Conservation (phyloP, 1,284 basidiomycete genomes). For the Moesziomyces aphidis region DNA sequence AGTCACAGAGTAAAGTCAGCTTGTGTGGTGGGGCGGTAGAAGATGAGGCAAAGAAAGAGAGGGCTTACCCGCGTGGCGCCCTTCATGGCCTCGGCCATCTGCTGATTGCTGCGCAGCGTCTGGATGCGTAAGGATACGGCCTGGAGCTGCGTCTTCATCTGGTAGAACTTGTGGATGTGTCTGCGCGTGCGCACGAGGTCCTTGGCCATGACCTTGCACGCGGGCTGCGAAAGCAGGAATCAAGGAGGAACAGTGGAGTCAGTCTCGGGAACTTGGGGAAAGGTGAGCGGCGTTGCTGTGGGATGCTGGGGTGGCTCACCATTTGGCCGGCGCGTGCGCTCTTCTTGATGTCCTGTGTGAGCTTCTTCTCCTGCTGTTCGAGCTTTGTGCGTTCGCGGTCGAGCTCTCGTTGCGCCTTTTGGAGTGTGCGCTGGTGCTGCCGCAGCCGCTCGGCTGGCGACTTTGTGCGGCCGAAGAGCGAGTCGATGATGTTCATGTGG, state of each 20-base stretch:
- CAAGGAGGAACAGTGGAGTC: not conserved
- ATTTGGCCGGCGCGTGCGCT: slow-evolving; percentile 95
- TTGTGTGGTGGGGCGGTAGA: not conserved
- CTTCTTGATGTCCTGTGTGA: slow-evolving; percentile 88
- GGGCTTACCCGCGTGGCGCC: slow-evolving; percentile 85
- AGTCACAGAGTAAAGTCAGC: not conserved
- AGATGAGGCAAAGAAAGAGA: not conserved
- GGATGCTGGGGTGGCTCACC: slow-evolving; percentile 72
- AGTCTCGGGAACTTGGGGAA: no score
- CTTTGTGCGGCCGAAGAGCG: slow-evolving; percentile 84
- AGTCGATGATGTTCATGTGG: slow-evolving; percentile 56
- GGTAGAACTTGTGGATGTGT: slow-evolving; percentile 98
- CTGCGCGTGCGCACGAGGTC: slow-evolving; percentile 94
- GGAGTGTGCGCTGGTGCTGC: slow-evolving; percentile 93
- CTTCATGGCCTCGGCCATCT: slow-evolving; percentile 99
- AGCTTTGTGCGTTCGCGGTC: slow-evolving; percentile 94
- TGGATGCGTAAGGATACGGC: slow-evolving; percentile 96
- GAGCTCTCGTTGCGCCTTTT: slow-evolving; percentile 95
- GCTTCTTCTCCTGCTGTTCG: slow-evolving; percentile 79
- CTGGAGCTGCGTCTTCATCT: slow-evolving; percentile 98
- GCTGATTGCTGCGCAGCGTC: slow-evolving; percentile 93
- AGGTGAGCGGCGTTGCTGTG: no score
- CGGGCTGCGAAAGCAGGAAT: not conserved
- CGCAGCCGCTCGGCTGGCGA: slow-evolving; percentile 96
- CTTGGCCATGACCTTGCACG: slow-evolving; percentile 98